phyloP scores from a whole-genome alignment of 1,284 basidiomycete species.

The Ceratobasidium papillatum region DNA sequence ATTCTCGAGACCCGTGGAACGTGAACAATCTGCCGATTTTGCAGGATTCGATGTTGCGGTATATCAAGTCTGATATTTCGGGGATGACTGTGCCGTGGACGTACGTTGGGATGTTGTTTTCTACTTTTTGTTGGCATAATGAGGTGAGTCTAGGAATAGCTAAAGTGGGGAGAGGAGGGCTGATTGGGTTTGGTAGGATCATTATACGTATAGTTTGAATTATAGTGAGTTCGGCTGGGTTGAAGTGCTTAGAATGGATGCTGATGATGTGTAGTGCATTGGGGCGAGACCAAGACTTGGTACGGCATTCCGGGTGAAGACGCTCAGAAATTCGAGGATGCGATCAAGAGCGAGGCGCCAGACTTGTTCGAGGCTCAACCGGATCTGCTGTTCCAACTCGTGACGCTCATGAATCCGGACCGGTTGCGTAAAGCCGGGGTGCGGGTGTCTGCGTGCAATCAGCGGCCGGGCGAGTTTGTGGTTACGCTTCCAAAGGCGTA shows the following conservation, averaged over 20 bases:
- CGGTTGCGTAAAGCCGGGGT: conserved; percentile 88
- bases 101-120: conserved; percentile 99
- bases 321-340: conserved; percentile 95
- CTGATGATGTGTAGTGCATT: conserved; percentile 78
- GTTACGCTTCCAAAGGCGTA: conserved; percentile 98
- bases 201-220: conserved; percentile 97
- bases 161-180: background rate
- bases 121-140: conserved; percentile 99
- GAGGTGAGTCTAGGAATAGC: conserved; percentile 64
- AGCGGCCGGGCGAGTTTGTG: conserved; percentile 97
- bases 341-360: conserved; percentile 94
- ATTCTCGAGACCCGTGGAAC: conserved; percentile 96
- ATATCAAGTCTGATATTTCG: conserved; percentile 98
- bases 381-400: conserved; percentile 95
- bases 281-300: conserved; percentile 99
- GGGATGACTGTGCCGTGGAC: conserved; percentile 99
- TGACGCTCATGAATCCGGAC: conserved; percentile 97
- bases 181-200: conserved; percentile 69
- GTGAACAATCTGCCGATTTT: conserved; percentile 96
- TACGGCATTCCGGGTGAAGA: conserved; percentile 96
- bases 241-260: conserved; percentile 42
- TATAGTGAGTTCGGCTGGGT: conserved; percentile 70
- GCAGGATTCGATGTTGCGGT: conserved; percentile 84
- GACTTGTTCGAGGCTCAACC: conserved; percentile 99
- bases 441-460: conserved; percentile 93